Evolutionary conservation across 805 yeast species (phyloP), one percentile per base, ranked within the genome.

Genomic region (Pichia paraexigua): DNA sequence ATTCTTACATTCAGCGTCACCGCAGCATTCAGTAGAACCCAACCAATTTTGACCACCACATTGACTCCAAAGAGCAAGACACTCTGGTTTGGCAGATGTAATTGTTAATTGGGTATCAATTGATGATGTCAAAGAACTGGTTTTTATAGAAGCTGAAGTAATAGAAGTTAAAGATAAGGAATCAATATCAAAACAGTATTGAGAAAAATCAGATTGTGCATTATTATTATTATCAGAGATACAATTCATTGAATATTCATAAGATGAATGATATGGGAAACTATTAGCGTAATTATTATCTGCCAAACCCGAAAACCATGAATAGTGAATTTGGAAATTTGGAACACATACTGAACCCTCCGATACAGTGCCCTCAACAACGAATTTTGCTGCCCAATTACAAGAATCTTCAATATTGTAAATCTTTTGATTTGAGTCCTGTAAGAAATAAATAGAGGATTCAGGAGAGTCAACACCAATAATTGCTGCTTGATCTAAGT

Each of bases 271-370:
- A 47, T 57, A 61, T 3, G 28, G 25, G 55, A 59, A 61, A 11
- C 45, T 22, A 6, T 51, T 32, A n/a, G 52, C 48, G n/a, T 51
- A 49, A 11, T 48, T 41, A 11, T 45, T 43, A 13, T 43, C 41
- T 13, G 59, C 63, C 15, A 41, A 50, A 12, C 64, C 66, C 28
- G 63, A 60, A 40, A 62, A 58, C 62, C 69, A 66, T 20, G 66
- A 66, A 44, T 56, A 65, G 41, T 66, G 68, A 45, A 66, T 59
- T 54, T 63, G 66, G 58, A 65, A 65, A 17, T 56, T 35, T 8
- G 64, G 63, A 52, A 61, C 56, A 56, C 65, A 60, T 9, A 52
- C 48, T 22, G 45, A 32, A 24, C 55, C 55, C 18, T 54, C 53
- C 20, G 40, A 43, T 10, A 25, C 41, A 22, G 48, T 49, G 47